Evolutionary conservation across 768 basidiomycete species (phyloP).

Genomic region (Lentinula raphanica): DNA sequence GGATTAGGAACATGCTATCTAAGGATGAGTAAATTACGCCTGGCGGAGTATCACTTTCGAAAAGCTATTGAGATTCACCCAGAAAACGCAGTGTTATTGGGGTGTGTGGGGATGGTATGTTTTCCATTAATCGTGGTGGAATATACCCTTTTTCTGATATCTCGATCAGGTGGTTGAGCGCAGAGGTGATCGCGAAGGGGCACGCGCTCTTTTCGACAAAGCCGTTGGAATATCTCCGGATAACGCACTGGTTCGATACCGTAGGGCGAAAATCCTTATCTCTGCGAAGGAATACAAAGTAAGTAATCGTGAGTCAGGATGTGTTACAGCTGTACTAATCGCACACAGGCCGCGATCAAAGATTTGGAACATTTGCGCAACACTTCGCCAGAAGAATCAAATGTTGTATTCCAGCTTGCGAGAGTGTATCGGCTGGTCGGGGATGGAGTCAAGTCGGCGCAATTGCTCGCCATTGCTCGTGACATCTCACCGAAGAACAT

Average conservation of each 20-base stretch:
- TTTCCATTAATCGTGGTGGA: neutral
- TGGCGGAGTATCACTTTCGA: conserved; percentile 96
- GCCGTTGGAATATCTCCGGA: conserved; percentile 78
- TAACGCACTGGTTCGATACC: conserved; percentile 91
- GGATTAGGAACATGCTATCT: conserved; percentile 97
- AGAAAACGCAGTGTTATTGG: conserved; percentile 89
- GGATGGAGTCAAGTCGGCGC: conserved; percentile 72
- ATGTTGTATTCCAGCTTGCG: conserved; percentile 94
- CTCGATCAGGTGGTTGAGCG: conserved; percentile 76
- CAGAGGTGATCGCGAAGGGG: conserved; percentile 69
- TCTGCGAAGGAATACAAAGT: conserved; percentile 80
- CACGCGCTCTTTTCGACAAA: conserved; percentile 74
- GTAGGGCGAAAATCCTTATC: conserved; percentile 87
- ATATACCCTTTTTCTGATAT: neutral
- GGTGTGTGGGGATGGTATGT: conserved; percentile 94
- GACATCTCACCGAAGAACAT: conserved; percentile 92
- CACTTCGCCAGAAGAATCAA: conserved; percentile 90
- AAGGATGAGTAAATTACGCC: conserved; percentile 85
- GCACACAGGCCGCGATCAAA: conserved; percentile 63
- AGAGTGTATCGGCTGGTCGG: conserved; percentile 84
- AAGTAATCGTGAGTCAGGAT: conserved; percentile 27
- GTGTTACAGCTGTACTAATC: conserved; percentile 16
- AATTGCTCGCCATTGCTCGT: conserved; percentile 83
- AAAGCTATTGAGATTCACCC: conserved; percentile 91
- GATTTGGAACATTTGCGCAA: conserved; percentile 79